Evolutionary conservation across 352 stramenopile genomes (phyloP), one percentile per base, ranked within the genome.

Genomic region (Phytophthora tentaculata): DNA sequence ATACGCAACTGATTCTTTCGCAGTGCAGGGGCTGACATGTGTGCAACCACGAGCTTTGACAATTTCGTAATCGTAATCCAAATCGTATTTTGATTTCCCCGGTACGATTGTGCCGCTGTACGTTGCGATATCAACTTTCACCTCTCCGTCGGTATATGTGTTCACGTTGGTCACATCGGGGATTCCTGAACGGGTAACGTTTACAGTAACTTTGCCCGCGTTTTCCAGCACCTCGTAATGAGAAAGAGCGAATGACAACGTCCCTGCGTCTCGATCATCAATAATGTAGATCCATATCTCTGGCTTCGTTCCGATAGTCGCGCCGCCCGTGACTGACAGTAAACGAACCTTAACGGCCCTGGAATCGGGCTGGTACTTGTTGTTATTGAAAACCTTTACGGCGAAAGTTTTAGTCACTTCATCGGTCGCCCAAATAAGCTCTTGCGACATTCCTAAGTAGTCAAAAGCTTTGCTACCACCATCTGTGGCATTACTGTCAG

Each of bases 311-410:
- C 80, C 81, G 47, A 91, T 91, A 16, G 64, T 72, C 2, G 84
- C 84, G 5, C 84, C 84, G 24, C 84, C 84, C 44, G 72, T 72
- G 9, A 89, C 84, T 1, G 58, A 77, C 13, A 64, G 53, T 61
- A 93, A 77, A 10, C 48, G 67, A 26, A 93, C 73, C 63, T 87
- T 84, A 48, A 93, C 74, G 2, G 82, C 66, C 50, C 81, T 61
- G 6, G 81, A 70, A 4, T 59, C 26, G 13, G 78, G 45, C 24
- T 93, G 63, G 67, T 93, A 91, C 29, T 69, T 73, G 1, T 80
- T 74, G 64, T 91, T 93, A 66, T 93, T 93, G 56, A 91, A 91
- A 5, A 93, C 47, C 41, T 81, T 87, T 26, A 93, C 76, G 0
- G 77, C 56, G 23, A 93, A 90, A 0, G 63, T 79, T 59, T 93